These are phyloP conservation scores for Aspergillus fijiensis DNA, from an alignment of 2,329 filamentous ascomycete genomes.

Conservation along the genomic window DNA sequence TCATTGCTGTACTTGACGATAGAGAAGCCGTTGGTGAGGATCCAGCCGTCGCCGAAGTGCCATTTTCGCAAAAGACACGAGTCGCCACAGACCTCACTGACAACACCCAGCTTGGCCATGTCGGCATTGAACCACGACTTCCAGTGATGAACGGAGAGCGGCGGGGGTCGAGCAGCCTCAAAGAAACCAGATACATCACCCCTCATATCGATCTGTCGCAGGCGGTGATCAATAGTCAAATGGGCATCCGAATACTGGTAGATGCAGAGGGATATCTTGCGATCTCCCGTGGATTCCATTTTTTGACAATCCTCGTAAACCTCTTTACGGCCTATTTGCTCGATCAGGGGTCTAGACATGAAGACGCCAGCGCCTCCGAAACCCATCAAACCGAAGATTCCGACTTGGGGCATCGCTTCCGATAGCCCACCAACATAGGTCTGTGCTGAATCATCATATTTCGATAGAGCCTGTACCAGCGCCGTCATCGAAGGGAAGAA, in stretches of 20 bases:
- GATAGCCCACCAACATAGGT: conserved; percentile 59
- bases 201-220: conserved; percentile 59
- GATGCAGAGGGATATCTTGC: conserved; percentile 58
- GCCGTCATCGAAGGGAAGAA: conserved; percentile 59
- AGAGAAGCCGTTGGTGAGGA: conserved; percentile 62
- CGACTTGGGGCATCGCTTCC: conserved; percentile 55
- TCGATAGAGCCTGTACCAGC: conserved; percentile 49
- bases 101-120: conserved; percentile 53
- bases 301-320: conserved; percentile 52
- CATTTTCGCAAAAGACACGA: conserved; percentile 59
- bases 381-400: conserved; percentile 58
- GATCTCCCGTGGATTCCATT: conserved; percentile 53
- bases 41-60: conserved; percentile 46
- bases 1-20: conserved; percentile 51
- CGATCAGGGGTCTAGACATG: conserved; percentile 54
- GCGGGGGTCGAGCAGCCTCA: conserved; percentile 53
- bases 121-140: conserved; percentile 57
- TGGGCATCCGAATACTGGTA: conserved; percentile 55
- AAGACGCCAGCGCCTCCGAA: conserved; percentile 63
- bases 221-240: conserved; percentile 55
- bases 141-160: conserved; percentile 63
- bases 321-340: conserved; percentile 43
- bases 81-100: conserved; percentile 56
- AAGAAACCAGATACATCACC: conserved; percentile 60
- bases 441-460: conserved; percentile 51